These are phyloP conservation scores for Pulveroboletus frians DNA, from an alignment of 768 basidiomycete genomes.

Conservation along the genomic window DNA sequence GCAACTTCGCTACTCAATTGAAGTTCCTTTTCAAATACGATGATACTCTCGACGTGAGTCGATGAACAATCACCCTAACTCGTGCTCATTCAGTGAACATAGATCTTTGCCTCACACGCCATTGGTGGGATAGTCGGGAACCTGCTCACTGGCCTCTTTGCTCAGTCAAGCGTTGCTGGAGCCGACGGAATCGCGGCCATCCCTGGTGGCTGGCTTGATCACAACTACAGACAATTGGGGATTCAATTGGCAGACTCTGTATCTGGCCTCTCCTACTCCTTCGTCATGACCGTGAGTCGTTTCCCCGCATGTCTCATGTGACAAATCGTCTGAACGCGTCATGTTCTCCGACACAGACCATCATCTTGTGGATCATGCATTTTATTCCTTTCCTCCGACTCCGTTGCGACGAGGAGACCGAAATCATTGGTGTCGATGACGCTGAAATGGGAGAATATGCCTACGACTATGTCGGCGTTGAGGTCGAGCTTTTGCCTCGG, in stretches of 20 bases:
- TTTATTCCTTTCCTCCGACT: conserved; percentile 75
- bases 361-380: conserved; percentile 88
- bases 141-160: conserved; percentile 83
- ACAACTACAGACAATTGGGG: conserved; percentile 76
- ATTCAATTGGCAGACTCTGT: conserved; percentile 77
- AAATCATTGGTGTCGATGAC: conserved; percentile 85
- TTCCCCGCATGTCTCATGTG: neutral
- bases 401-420: conserved; percentile 58
- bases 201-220: conserved; percentile 84
- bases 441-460: conserved; percentile 87
- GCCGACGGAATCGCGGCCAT: conserved; percentile 70
- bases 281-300: conserved; percentile 64
- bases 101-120: conserved; percentile 88
- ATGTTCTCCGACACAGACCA: conserved; percentile 39
- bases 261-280: conserved; percentile 63
- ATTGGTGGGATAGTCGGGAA: conserved; percentile 80
- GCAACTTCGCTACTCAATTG: conserved; percentile 95
- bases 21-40: conserved; percentile 78
- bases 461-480: conserved; percentile 81
- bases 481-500: conserved; percentile 40
- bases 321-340: neutral
- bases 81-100: neutral
- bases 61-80: neutral
- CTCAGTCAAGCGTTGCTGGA: conserved; percentile 70
- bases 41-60: conserved; percentile 70